Percentiles rank a stretch among this genome's conserved stretches.
phyloP scores from a whole-genome alignment of 2,329 filamentous ascomycete genomes.

The Penicillium digitatum region DNA sequence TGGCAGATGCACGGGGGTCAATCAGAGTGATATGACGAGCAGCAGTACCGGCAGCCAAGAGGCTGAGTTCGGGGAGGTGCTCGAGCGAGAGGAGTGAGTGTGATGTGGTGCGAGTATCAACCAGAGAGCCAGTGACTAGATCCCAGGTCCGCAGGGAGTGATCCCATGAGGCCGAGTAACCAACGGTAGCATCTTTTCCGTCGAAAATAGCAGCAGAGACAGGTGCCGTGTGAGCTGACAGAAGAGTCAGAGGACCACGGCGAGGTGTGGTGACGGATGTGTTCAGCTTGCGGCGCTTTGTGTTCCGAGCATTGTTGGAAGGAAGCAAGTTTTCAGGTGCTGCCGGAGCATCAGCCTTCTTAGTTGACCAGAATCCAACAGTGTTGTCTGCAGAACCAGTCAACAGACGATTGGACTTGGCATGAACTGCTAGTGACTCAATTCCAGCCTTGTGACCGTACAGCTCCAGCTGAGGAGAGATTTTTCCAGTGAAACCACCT shows the following conservation, averaged over 20 bases:
- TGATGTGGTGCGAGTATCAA: constrained; percentile 77
- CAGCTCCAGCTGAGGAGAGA: constrained; percentile 73
- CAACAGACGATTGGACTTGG: constrained; percentile 70
- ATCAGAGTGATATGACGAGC: constrained; percentile 88
- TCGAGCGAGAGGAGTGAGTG: constrained; percentile 77
- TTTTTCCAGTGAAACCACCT: constrained; percentile 56
- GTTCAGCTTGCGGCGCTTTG: constrained; percentile 74
- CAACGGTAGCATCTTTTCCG: constrained; percentile 76
- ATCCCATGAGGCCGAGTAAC: constrained; percentile 87
- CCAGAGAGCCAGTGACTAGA: constrained; percentile 71
- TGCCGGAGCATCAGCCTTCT: constrained; percentile 69
- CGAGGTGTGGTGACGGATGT: constrained; percentile 59
- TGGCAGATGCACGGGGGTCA: constrained; percentile 76
- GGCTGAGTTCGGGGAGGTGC: constrained; percentile 62
- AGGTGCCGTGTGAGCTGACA: constrained; percentile 67
- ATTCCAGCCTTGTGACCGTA: constrained; percentile 76
- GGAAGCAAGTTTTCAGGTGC: constrained; percentile 68
- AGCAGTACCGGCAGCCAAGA: constrained; percentile 71
- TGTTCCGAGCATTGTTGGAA: constrained; percentile 56
- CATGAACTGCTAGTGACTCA: constrained; percentile 70
- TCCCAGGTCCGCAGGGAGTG: constrained; percentile 89
- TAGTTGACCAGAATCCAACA: constrained; percentile 84
- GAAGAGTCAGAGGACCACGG: constrained; percentile 71
- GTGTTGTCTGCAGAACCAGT: constrained; percentile 79
- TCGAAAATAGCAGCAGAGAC: constrained; percentile 83